Conservation (phyloP, 495 filamentous ascomycete species). For the Immersiella caudata region DNA sequence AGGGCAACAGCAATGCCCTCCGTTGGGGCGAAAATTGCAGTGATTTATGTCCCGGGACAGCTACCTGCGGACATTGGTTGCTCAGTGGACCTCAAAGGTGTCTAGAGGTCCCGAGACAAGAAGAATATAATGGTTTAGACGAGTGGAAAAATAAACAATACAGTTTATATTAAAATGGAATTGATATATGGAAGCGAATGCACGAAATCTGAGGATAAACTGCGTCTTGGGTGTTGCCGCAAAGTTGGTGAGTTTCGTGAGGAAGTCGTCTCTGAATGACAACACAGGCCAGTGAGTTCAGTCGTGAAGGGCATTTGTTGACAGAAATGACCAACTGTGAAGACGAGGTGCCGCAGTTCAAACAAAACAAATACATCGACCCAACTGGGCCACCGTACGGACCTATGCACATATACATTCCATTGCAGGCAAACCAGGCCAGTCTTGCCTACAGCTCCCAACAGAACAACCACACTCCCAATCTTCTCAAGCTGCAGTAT, state of each 20-base stretch:
- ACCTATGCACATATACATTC: not conserved
- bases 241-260: not conserved
- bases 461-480: not conserved
- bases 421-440: not conserved
- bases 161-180: not conserved
- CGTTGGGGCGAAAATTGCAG: not conserved
- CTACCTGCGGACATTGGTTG: too few species aligned
- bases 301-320: not conserved
- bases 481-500: not conserved
- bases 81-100: too few species aligned
- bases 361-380: not conserved
- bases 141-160: too few species aligned
- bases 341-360: not conserved
- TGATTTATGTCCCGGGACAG: not conserved
- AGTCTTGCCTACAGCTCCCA: not conserved
- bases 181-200: not conserved
- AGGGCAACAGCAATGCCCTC: not conserved
- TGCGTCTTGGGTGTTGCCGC: not conserved
- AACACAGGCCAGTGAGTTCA: not conserved
- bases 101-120: too few species aligned
- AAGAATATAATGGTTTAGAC: too few species aligned
- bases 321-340: not conserved
- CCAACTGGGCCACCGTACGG: not conserved
- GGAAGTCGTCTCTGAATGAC: too few species aligned
- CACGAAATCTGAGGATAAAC: not conserved